Conservation (phyloP, 2,329 filamentous ascomycete species). For the Dactylonectria macrodidyma region DNA sequence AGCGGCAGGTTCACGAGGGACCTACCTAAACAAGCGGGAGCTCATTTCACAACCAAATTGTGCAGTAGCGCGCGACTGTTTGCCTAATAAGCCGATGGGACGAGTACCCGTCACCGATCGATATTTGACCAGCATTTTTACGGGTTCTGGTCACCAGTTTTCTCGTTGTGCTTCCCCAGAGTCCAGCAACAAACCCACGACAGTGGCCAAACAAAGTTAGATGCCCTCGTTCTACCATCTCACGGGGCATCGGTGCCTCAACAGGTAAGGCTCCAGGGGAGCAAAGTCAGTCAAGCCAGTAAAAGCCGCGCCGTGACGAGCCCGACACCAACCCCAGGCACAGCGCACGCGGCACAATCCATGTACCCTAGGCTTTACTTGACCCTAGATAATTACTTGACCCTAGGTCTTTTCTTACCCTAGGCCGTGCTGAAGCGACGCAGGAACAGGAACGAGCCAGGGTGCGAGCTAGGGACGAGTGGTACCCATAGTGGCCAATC, state of each 20-base stretch:
- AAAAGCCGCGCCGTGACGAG: not conserved
- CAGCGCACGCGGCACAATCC: not conserved
- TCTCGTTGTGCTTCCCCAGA: conserved; percentile 19
- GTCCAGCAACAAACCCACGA: conserved; percentile 12
- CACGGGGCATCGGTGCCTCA: conserved; percentile 27
- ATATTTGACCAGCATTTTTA: conserved; percentile 1
- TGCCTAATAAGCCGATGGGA: not conserved
- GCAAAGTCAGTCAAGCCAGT: not conserved
- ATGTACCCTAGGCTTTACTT: not conserved
- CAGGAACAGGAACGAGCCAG: conserved; percentile 37
- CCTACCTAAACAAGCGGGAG: conserved; percentile 15
- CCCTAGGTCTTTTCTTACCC: too few species aligned
- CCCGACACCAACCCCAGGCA: not conserved
- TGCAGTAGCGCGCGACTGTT: conserved; percentile 18
- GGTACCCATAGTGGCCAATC: conserved; percentile 34
- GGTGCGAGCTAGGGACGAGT: conserved; percentile 19
- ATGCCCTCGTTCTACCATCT: conserved; percentile 1
- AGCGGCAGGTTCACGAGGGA: conserved; percentile 8
- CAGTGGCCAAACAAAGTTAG: conserved; percentile 17
- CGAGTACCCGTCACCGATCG: conserved; percentile 19
- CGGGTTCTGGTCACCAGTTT: not conserved
- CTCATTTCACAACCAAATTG: conserved; percentile 29
- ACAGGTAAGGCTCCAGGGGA: conserved; percentile 40
- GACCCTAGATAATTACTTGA: too few species aligned
- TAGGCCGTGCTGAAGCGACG: conserved; percentile 33